Conservation (phyloP, 73 alveolate species). For the Symbiodinium natans region DNA sequence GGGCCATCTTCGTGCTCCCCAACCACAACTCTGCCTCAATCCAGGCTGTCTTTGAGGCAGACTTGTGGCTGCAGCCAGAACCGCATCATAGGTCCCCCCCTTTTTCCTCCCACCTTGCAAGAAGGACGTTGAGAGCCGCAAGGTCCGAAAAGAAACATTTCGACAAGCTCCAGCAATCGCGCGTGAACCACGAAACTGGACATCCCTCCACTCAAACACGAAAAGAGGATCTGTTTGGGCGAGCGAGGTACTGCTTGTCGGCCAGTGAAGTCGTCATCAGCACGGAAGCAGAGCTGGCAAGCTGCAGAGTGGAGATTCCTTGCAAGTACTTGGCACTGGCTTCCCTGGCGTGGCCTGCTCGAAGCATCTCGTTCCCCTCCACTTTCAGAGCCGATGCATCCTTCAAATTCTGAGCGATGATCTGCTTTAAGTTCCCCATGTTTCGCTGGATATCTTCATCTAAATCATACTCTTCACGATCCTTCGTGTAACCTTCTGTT, state of each 20-base stretch:
- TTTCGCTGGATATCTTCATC: constrained; percentile 81
- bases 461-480: constrained; percentile 71
- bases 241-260: constrained; percentile 56
- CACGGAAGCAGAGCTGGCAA: constrained; percentile 53
- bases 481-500: constrained; percentile 84
- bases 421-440: constrained; percentile 66
- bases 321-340: constrained; percentile 28
- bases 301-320: constrained; percentile 41
- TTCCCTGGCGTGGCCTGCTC: constrained; percentile 15
- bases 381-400: constrained; percentile 61
- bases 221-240: no score
- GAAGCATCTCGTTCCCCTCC: constrained; percentile 60
- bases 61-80: no score
- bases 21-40: no score
- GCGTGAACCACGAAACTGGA: no score
- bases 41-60: no score
- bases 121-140: no score
- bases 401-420: constrained; percentile 58
- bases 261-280: constrained; percentile 61
- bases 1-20: no score
- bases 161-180: no score
- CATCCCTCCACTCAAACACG: no score
- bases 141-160: no score
- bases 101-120: no score
- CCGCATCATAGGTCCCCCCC: no score